Conservation (phyloP, 2,329 filamentous ascomycete genomes). For the Fusarium concolor region DNA sequence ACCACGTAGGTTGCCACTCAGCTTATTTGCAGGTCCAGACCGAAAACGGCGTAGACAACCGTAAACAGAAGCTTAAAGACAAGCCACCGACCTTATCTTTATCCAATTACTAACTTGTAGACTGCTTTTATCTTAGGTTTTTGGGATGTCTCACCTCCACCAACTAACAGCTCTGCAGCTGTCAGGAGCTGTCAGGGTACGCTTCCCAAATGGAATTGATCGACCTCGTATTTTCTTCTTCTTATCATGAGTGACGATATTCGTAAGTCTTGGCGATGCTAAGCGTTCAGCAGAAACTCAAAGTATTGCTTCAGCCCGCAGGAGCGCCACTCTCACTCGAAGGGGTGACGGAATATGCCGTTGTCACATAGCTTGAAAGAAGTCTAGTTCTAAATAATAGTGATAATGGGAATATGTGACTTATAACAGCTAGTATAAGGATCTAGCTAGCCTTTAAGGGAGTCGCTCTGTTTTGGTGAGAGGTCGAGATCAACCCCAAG, state of each 20-base stretch:
- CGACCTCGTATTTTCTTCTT: background rate
- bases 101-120: too few species aligned
- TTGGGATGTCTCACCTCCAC: background rate
- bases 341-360: background rate
- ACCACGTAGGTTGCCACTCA: background rate
- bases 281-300: accelerated
- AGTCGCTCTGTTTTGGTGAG: accelerated
- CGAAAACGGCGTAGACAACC: background rate
- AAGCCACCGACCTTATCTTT: background rate
- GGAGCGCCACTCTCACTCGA: background rate
- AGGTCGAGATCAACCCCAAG: background rate
- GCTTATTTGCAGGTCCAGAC: background rate
- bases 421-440: background rate
- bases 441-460: background rate
- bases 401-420: too few species aligned
- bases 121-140: background rate
- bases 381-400: background rate
- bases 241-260: accelerated
- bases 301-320: background rate
- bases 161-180: background rate
- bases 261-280: background rate
- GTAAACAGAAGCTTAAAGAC: conserved; percentile 14
- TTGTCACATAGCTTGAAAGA: background rate
- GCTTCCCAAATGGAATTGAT: background rate
- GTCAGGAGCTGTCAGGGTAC: too few species aligned